These are phyloP conservation scores for Tuctoria greenei DNA, from an alignment of 176 grass and related monocot species.

Conservation along the genomic window DNA sequence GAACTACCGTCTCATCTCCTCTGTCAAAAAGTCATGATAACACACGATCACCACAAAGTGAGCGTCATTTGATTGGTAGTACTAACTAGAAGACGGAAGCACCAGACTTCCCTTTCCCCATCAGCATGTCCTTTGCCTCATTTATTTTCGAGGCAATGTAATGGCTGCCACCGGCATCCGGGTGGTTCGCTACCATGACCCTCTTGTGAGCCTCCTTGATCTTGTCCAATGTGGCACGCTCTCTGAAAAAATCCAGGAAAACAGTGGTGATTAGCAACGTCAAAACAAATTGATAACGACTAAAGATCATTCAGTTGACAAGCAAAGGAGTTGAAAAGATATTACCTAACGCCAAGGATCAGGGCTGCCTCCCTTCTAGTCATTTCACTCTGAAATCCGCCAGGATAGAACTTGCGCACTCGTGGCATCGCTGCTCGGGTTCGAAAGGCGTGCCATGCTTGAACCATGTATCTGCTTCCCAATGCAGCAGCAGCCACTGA, in stretches of 20 bases:
- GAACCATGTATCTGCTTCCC: conserved; percentile 54
- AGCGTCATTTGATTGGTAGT: neutral
- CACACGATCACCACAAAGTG: neutral
- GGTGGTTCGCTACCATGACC: conserved; percentile 90
- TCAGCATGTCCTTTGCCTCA: conserved; percentile 85
- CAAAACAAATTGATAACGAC: neutral
- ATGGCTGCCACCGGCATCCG: conserved; percentile 89
- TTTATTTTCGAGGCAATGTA: conserved; percentile 83
- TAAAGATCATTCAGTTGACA: conserved; percentile 6
- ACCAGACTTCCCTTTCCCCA: conserved; percentile 53
- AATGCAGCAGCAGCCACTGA: conserved; percentile 72
- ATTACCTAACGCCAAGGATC: conserved; percentile 84
- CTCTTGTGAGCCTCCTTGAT: conserved; percentile 93
- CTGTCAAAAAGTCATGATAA: neutral
- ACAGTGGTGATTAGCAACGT: neutral
- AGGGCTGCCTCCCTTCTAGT: conserved; percentile 72
- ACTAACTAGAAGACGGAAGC: conserved; percentile 45
- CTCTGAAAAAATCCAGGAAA: conserved; percentile 44
- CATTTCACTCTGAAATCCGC: conserved; percentile 86
- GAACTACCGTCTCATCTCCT: conserved; percentile 11
- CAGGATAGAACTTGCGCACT: conserved; percentile 70
- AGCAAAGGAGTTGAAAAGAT: neutral
- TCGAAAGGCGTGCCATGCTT: conserved; percentile 68
- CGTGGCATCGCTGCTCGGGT: conserved; percentile 47
- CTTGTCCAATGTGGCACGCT: conserved; percentile 65